A percentile compares a stretch with the other conserved stretches of the same genome.
Evolutionary conservation across 352 stramenopile species (phyloP).

Genomic region (Pythium apleroticum): DNA sequence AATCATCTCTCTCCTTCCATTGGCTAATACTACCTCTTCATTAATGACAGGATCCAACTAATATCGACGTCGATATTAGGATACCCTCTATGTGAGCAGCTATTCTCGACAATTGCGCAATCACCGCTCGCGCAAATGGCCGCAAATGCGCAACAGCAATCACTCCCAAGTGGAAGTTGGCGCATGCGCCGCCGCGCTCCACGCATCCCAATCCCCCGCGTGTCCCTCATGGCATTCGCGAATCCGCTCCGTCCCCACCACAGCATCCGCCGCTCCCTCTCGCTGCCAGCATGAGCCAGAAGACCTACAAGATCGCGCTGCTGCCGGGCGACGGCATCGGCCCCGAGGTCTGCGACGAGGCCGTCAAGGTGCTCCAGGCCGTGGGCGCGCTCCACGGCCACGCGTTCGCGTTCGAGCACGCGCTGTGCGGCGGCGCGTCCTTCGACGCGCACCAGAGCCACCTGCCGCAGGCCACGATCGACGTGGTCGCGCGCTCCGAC

Average conservation of each 20-base stretch:
- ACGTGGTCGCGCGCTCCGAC: slow-evolving; percentile 88
- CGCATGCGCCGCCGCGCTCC: too few relatives aligned
- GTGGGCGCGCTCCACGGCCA: slow-evolving; percentile 84
- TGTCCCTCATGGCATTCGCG: slow-evolving; percentile 7
- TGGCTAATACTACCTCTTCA: background rate
- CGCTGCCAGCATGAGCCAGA: slow-evolving; percentile 32
- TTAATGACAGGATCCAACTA: too few relatives aligned
- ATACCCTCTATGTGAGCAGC: background rate
- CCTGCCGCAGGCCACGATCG: slow-evolving; percentile 94
- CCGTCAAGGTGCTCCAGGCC: slow-evolving; percentile 89
- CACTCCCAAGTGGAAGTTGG: slow-evolving; percentile 31
- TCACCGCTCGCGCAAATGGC: background rate
- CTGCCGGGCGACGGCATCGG: slow-evolving; percentile 98
- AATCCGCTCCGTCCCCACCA: slow-evolving; percentile 2
- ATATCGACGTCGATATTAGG: background rate
- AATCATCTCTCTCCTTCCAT: background rate
- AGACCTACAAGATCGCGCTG: slow-evolving; percentile 91
- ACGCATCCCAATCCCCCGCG: background rate
- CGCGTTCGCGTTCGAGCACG: slow-evolving; percentile 92
- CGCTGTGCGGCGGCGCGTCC: slow-evolving; percentile 95
- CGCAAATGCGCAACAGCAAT: slow-evolving; percentile 24
- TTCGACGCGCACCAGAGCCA: slow-evolving; percentile 91
- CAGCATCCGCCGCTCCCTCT: background rate
- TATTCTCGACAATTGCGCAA: slow-evolving; percentile 20
- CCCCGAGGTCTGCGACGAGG: slow-evolving; percentile 97